phyloP scores from a whole-genome alignment of 192 early-diverging fungal genomes.

The Backusella parvicylindrica region DNA sequence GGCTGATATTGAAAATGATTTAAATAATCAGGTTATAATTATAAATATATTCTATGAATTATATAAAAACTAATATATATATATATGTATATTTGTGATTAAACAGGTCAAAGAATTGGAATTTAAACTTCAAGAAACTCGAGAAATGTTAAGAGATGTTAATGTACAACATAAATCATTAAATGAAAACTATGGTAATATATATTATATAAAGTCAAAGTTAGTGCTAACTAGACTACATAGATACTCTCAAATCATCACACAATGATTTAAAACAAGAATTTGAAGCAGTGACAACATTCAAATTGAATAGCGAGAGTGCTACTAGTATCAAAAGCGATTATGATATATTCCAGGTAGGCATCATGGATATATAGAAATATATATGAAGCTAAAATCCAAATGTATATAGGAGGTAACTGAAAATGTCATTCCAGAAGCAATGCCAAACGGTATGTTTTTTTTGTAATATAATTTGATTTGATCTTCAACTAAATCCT shows the following conservation, averaged over 20 bases:
- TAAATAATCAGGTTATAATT: neutral
- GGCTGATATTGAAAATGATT: neutral
- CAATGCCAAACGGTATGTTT: neutral
- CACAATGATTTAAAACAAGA: neutral
- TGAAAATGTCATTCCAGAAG: constrained; percentile 1
- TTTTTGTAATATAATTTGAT: neutral
- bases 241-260: neutral
- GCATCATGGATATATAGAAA: neutral
- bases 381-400: neutral
- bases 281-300: neutral
- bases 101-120: neutral
- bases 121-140: neutral
- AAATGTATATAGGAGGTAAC: neutral
- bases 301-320: neutral
- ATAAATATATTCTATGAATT: neutral
- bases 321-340: neutral
- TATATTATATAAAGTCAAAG: neutral
- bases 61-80: neutral
- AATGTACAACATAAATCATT: neutral
- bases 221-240: neutral
- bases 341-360: neutral
- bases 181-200: neutral
- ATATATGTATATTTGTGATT: neutral
- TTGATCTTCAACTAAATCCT: neutral
- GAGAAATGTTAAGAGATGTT: neutral